These are phyloP conservation scores for Dalbergia oliveri DNA, from an alignment of 306 rosid genomes.

Conservation along the genomic window DNA sequence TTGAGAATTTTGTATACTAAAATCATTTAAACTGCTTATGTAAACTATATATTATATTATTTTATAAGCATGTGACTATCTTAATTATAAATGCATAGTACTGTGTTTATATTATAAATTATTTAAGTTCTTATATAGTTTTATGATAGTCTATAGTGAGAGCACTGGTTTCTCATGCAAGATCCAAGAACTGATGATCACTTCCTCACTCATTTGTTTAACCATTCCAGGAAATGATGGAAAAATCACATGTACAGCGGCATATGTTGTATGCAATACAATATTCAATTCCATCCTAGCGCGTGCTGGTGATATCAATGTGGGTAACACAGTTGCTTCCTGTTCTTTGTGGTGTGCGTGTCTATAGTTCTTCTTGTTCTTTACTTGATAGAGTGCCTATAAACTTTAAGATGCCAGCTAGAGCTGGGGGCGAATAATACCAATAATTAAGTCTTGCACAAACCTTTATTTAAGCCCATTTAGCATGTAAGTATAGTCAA, in stretches of 20 bases:
- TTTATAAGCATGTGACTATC: conserved; percentile 16
- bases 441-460: conserved; percentile 17
- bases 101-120: conserved; percentile 5
- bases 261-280: conserved; percentile 80
- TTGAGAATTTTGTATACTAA: background rate
- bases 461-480: conserved; percentile 8
- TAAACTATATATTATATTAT: background rate
- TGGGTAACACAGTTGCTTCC: conserved; percentile 51
- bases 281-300: conserved; percentile 82
- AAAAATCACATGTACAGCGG: conserved; percentile 76
- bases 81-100: background rate
- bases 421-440: background rate
- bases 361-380: conserved; percentile 27
- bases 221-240: conserved; percentile 86
- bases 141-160: background rate
- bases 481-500: conserved; percentile 13
- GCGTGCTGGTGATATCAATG: conserved; percentile 81
- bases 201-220: conserved; percentile 19
- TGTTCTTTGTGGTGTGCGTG: conserved; percentile 35
- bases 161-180: conserved; percentile 19
- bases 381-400: conserved; percentile 30
- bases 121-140: conserved; percentile 7
- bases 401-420: conserved; percentile 9
- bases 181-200: conserved; percentile 12
- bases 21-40: conserved; percentile 7